Conservation (phyloP, 306 rosid species). For the Cucurbita ficifolia region DNA sequence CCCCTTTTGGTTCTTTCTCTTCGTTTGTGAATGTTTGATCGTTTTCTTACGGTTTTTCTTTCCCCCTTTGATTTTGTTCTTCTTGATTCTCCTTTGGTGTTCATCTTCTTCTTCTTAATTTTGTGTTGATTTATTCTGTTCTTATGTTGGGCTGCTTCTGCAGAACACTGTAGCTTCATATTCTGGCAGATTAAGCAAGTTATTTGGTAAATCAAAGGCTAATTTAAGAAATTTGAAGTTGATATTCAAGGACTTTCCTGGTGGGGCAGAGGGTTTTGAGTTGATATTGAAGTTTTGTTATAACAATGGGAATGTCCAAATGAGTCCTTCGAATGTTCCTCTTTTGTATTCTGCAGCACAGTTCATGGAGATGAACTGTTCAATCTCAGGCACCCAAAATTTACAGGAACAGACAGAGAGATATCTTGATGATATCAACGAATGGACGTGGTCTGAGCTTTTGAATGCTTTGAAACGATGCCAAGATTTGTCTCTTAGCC, state of each 20-base stretch:
- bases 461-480: slow-evolving; percentile 46
- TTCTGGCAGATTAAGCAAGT: slow-evolving; percentile 47
- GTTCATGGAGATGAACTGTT: slow-evolving; percentile 76
- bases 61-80: not conserved
- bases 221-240: slow-evolving; percentile 39
- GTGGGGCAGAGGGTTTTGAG: slow-evolving; percentile 84
- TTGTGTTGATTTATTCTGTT: not conserved
- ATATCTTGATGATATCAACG: slow-evolving; percentile 46
- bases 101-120: not conserved
- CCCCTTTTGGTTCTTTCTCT: not conserved
- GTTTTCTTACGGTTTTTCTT: not conserved
- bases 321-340: slow-evolving; percentile 47
- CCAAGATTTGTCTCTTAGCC: slow-evolving; percentile 28
- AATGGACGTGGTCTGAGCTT: slow-evolving; percentile 79
- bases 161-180: slow-evolving; percentile 46
- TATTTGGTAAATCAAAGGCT: slow-evolving; percentile 56
- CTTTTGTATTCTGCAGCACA: slow-evolving; percentile 49
- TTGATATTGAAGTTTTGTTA: slow-evolving; percentile 66
- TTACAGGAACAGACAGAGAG: slow-evolving; percentile 48
- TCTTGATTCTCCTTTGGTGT: not conserved
- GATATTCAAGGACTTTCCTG: slow-evolving; percentile 85
- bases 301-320: slow-evolving; percentile 30
- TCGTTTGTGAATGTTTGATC: not conserved
- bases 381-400: slow-evolving; percentile 23
- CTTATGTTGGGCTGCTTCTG: slow-evolving; percentile 15